phyloP scores from a whole-genome alignment of 345 rosid species.

The Eucalyptus caleyi region DNA sequence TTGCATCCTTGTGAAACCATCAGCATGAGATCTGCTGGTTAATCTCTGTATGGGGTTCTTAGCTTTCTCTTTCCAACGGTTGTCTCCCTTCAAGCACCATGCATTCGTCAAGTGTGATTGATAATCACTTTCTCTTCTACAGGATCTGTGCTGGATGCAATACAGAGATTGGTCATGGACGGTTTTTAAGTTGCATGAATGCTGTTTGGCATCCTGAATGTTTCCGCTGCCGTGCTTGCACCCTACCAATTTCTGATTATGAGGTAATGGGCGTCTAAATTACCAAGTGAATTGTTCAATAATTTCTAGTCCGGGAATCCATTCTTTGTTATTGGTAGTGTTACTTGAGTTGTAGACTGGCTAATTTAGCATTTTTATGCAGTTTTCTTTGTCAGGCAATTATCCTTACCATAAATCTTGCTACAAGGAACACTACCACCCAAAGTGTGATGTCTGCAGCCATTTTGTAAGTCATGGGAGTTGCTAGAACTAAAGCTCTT shows the following conservation, averaged over 20 bases:
- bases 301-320: neutral
- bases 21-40: neutral
- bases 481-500: neutral
- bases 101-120: neutral
- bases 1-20: neutral
- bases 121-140: neutral
- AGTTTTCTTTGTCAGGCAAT: constrained; percentile 78
- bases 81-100: neutral
- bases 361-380: constrained; percentile 10
- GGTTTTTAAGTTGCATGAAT: constrained; percentile 71
- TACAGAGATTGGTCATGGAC: constrained; percentile 82
- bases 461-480: constrained; percentile 49
- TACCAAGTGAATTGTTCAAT: neutral
- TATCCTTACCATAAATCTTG: constrained; percentile 72
- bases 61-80: neutral
- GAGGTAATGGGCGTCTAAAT: constrained; percentile 39
- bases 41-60: neutral
- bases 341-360: neutral
- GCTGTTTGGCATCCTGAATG: constrained; percentile 96
- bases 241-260: constrained; percentile 69
- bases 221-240: constrained; percentile 76
- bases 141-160: constrained; percentile 97
- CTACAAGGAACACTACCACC: constrained; percentile 72
- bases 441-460: constrained; percentile 92
- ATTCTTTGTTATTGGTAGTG: neutral